Evolutionary conservation across 2,329 filamentous ascomycete genomes (phyloP).

Genomic region (Diaporthe sp.): DNA sequence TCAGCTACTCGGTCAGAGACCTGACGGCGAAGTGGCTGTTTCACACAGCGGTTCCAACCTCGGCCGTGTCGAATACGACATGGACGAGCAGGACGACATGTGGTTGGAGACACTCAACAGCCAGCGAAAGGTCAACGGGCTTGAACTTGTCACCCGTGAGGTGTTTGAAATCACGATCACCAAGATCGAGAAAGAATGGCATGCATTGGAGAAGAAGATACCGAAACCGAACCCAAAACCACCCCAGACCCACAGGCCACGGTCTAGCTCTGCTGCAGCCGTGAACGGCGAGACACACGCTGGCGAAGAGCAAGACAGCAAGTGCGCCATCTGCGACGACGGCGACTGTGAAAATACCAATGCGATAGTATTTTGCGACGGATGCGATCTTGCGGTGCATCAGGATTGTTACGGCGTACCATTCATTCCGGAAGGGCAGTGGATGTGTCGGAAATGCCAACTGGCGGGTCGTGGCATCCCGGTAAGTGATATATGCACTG

Average conservation of each 20-base stretch:
- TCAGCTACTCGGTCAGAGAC: conserved; percentile 54
- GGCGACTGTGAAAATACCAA: conserved; percentile 99
- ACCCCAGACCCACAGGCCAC: conserved; percentile 90
- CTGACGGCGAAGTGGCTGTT: conserved; percentile 66
- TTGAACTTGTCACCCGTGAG: conserved; percentile 88
- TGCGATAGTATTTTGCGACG: conserved; percentile 98
- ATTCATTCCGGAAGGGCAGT: conserved; percentile 98
- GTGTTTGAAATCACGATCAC: conserved; percentile 98
- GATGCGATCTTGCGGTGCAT: conserved; percentile 96
- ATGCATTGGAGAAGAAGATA: conserved; percentile 93
- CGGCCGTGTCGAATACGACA: conserved; percentile 95
- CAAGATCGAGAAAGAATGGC: conserved; percentile 99
- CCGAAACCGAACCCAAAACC: conserved; percentile 97
- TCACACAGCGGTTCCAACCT: conserved; percentile 60
- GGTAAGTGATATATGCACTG: conserved; percentile 56
- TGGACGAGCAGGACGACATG: conserved; percentile 98
- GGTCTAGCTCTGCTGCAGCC: conserved; percentile 92
- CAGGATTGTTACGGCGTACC: conserved; percentile 99
- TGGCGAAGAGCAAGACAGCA: conserved; percentile 95
- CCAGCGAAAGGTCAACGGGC: conserved; percentile 77
- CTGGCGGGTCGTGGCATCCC: conserved; percentile 92
- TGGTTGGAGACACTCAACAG: conserved; percentile 90
- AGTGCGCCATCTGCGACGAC: conserved; percentile 97
- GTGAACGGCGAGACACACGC: conserved; percentile 91
- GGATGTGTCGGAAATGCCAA: conserved; percentile 97